Base-by-base conservation (phyloP, 129 eudicot genomes). In the Helianthus annuus region DNA sequence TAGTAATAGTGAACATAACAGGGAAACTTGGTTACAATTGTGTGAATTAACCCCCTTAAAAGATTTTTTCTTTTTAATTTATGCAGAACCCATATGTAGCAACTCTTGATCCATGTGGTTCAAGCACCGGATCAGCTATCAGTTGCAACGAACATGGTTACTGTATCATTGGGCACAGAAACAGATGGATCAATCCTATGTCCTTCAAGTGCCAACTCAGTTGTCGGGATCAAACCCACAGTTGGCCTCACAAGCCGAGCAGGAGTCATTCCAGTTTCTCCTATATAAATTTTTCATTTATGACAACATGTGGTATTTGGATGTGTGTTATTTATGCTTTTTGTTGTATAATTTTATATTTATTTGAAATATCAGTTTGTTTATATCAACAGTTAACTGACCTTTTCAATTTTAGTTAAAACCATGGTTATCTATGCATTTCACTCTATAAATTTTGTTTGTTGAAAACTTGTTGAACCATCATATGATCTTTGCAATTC, bases 81-180 rank as follows among this genome's bases (percentile, higher is more conserved):
- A 32, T 86, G 83, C 80, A 89, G 97, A 88, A 85, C 71, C 97
- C 97, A 3, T 92, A 89, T 73, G 77, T 78, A 14, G 71, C 74
- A 67, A 78, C 89, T 6, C 74, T 67, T 10, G 75, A 70, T 71
- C 87, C 94, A 34, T 84, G 94, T 78, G 97, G 97, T 4, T 92
- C 97, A 67, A 89, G 93, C 77, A 89, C 89, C 22, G 96, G 97
- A 49, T 89, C 97, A 71, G 97, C 91, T 52, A 81, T 83, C 97
- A 1, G 91, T 86, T 59, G 96, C 93, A 40, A 72, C 97, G 44
- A 88, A 82, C 69, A 76, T 91, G 88, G 92, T 66, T 27, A 78
- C 88, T 4, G 81, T 88, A 32, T 79, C 97, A 16, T 74, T 91
- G 1, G 97, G 97, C 13, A 91, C 97, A 4, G 96, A 91, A 68